Evolutionary conservation across 352 stramenopile species (phyloP).

Genomic region (Phytopythium aichiense): DNA sequence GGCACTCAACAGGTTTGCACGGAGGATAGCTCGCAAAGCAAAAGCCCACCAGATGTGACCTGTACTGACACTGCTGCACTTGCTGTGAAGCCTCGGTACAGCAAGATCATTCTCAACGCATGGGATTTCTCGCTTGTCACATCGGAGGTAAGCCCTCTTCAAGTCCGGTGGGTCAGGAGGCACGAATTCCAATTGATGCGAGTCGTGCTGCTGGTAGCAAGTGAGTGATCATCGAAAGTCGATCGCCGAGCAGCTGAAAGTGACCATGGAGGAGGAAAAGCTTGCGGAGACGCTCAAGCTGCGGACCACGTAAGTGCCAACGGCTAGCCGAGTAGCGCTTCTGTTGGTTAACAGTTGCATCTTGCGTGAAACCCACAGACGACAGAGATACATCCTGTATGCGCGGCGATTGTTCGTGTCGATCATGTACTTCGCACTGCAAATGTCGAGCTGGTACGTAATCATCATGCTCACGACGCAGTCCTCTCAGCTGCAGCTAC

Average conservation of each 20-base stretch:
- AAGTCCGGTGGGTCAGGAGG: not conserved
- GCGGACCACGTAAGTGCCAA: conserved; percentile 34
- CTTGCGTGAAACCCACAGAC: conserved; percentile 12
- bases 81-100: conserved; percentile 40
- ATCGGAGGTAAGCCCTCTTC: conserved; percentile 23
- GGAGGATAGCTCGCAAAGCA: not conserved
- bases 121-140: conserved; percentile 65
- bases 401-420: conserved; percentile 37
- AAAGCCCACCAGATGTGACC: not conserved
- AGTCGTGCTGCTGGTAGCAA: conserved; percentile 27
- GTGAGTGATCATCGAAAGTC: conserved; percentile 49
- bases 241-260: conserved; percentile 56
- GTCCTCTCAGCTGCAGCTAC: conserved; percentile 48
- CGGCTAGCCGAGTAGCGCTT: no score
- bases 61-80: not conserved
- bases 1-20: conserved; percentile 31
- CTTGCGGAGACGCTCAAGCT: conserved; percentile 40
- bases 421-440: conserved; percentile 58
- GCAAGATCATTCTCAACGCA: conserved; percentile 58
- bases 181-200: not conserved
- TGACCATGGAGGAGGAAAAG: conserved; percentile 53
- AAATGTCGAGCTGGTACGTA: conserved; percentile 60
- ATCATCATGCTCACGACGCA: conserved; percentile 75
- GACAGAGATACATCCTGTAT: conserved; percentile 59
- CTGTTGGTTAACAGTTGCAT: no score